Base-by-base conservation (phyloP, 805 yeast species). In the Teunomyces kruisii region DNA sequence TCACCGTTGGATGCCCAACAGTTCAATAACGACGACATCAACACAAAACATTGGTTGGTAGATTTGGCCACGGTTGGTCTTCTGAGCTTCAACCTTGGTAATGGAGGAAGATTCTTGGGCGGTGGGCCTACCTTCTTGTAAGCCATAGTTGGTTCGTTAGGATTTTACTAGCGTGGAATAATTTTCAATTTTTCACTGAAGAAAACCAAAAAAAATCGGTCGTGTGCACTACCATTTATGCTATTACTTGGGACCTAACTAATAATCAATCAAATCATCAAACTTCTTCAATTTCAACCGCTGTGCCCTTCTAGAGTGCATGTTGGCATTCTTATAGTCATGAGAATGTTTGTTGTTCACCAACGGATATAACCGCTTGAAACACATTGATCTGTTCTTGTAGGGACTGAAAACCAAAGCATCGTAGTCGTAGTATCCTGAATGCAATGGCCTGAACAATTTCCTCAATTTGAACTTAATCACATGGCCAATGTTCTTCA, bases 1-100 rank as follows among this genome's bases (percentile, higher is more conserved):
- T 89, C 96, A 40, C 95, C 92, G 67, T 88, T 87, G 17, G 97
- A 87, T 2, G 97, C 95, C 98, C 98, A 91, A 70, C 98, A 91
- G 74, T 86, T 88, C 55, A 91, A 72, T 63, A 91, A 75, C 39
- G 88, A 84, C 1, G 94, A 83, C 91, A 91, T 87, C 51, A 86
- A 69, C 45, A 88, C 89, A 48, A 82, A 65, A 65, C 97, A 90
- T 46, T 88, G 82, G 54, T 84, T 83, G 39, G 87, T 78, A 46
- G 75, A 64, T 53, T 80, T 80, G 41, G 76, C 74, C 26, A 77
- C 69, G 3, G 79, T 71, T 12, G 89, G 82, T 54, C 80, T 82
- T 61, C 84, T 83, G 47, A 84, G 86, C 62, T 81, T 79, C 42
- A 88, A 74, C 59, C 83, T 76, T 32, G 89, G 91, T 49, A 88